Evolutionary conservation across 257 asterid species (phyloP).

Genomic region (Nyctanthes arbortristis): DNA sequence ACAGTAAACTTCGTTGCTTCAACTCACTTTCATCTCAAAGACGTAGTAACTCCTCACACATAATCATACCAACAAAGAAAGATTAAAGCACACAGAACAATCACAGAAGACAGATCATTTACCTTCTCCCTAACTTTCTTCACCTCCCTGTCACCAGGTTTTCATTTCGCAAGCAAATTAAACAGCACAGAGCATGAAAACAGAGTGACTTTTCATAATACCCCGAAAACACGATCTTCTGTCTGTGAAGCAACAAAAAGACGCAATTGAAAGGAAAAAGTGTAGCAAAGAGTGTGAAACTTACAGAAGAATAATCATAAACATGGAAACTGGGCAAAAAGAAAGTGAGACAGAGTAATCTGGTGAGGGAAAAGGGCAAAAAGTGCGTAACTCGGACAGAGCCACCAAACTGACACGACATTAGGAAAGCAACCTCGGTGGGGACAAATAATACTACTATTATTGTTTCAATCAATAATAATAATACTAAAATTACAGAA

Average conservation of each 20-base stretch:
- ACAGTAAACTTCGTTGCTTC: conserved; percentile 11
- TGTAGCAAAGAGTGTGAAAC: conserved; percentile 10
- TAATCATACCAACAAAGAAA: neutral
- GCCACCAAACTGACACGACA: conserved; percentile 28
- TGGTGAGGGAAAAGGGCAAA: conserved; percentile 11
- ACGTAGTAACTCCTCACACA: neutral
- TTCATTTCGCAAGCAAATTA: conserved; percentile 5
- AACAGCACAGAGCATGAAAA: conserved; percentile 27
- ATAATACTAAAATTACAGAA: conserved; percentile 5
- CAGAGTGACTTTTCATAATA: conserved; percentile 22
- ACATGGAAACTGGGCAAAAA: conserved; percentile 19
- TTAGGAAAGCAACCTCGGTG: conserved; percentile 24
- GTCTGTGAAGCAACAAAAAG: conserved; percentile 15
- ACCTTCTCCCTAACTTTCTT: neutral
- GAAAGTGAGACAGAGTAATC: conserved; percentile 18
- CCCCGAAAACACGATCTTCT: conserved; percentile 1
- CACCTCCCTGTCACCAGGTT: neutral
- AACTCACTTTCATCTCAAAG: neutral
- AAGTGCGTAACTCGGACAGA: neutral
- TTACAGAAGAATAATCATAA: conserved; percentile 14
- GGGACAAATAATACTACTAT: conserved; percentile 10
- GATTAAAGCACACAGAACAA: conserved; percentile 4
- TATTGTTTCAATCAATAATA: neutral
- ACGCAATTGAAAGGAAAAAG: no score
- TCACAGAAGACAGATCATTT: conserved; percentile 13